Conservation (phyloP, 805 yeast genomes). For the Sugiyamaella floridensis region DNA sequence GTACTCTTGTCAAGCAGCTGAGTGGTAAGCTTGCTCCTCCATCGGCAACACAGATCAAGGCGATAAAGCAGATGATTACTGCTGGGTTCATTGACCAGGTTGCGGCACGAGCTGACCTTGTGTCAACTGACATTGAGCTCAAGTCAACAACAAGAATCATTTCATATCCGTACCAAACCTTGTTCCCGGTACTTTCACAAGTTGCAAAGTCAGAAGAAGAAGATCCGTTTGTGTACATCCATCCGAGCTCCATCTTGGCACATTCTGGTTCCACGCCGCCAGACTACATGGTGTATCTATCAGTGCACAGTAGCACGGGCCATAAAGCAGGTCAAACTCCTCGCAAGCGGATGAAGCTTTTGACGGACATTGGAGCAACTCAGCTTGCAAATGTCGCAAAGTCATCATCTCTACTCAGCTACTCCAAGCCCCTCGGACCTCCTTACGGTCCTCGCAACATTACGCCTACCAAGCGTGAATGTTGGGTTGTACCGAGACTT, state of each 20-base stretch:
- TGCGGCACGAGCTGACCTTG: conserved; percentile 73
- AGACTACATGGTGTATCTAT: conserved; percentile 63
- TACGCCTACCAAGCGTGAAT: conserved; percentile 63
- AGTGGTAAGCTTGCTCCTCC: conserved; percentile 56
- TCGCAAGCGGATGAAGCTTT: conserved; percentile 51
- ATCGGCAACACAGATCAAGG: conserved; percentile 56
- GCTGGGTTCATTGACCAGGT: conserved; percentile 91
- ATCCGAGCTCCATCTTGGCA: conserved; percentile 64
- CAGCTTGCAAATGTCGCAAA: conserved; percentile 76
- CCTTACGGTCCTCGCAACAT: conserved; percentile 77
- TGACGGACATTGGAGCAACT: conserved; percentile 67
- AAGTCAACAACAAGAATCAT: conserved; percentile 49
- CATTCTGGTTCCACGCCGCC: conserved; percentile 68
- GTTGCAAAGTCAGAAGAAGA: conserved; percentile 30
- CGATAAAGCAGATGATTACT: conserved; percentile 84
- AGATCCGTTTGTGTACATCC: conserved; percentile 61
- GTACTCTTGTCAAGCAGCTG: conserved; percentile 47
- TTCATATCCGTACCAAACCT: conserved; percentile 49
- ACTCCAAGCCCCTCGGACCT: conserved; percentile 86
- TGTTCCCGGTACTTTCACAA: conserved; percentile 34
- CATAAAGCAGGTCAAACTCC: conserved; percentile 38
- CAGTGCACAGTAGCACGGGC: conserved; percentile 51
- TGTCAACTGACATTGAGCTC: conserved; percentile 54
- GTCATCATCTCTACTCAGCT: conserved; percentile 62
- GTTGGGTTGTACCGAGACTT: conserved; percentile 84